phyloP scores from a whole-genome alignment of 2,329 filamentous ascomycete genomes.

The Raffaelea ambrosiae region DNA sequence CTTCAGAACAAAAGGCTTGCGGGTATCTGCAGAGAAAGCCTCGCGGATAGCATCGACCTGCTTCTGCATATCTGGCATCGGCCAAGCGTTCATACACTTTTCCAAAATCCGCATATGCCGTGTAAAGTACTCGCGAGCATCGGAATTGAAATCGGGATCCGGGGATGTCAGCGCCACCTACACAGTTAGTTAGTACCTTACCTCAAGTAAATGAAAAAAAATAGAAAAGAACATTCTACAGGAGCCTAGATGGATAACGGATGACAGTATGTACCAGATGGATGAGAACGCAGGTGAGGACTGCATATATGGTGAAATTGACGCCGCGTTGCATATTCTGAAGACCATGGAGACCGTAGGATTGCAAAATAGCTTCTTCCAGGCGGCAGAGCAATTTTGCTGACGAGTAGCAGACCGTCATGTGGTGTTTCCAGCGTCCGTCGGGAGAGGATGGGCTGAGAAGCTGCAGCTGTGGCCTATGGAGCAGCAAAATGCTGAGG shows the following conservation, averaged over 20 bases:
- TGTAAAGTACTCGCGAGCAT: slow-evolving; percentile 83
- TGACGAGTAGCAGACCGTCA: slow-evolving; percentile 76
- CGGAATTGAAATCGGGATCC: slow-evolving; percentile 75
- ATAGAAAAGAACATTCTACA: neutral
- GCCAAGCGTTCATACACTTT: slow-evolving; percentile 72
- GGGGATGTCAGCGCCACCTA: slow-evolving; percentile 90
- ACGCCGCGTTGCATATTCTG: slow-evolving; percentile 90
- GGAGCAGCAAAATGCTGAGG: slow-evolving; percentile 74
- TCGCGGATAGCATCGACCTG: slow-evolving; percentile 84
- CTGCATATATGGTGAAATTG: slow-evolving; percentile 89
- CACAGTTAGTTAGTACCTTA: slow-evolving; percentile 1
- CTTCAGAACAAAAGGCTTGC: slow-evolving; percentile 82
- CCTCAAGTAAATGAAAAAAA: neutral
- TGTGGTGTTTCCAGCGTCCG: slow-evolving; percentile 77
- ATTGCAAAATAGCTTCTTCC: slow-evolving; percentile 72
- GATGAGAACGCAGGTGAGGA: slow-evolving; percentile 85
- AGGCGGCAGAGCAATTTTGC: slow-evolving; percentile 79
- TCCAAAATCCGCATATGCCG: slow-evolving; percentile 92
- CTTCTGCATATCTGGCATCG: slow-evolving; percentile 80
- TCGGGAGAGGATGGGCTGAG: slow-evolving; percentile 63
- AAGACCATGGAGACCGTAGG: slow-evolving; percentile 70
- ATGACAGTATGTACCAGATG: slow-evolving; percentile 62
- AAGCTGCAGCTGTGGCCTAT: slow-evolving; percentile 75
- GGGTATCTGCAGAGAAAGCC: slow-evolving; percentile 81
- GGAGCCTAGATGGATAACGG: neutral